Evolutionary conservation across 2,329 filamentous ascomycete species (phyloP).

Genomic region (Proliferodiscus dingleyae): DNA sequence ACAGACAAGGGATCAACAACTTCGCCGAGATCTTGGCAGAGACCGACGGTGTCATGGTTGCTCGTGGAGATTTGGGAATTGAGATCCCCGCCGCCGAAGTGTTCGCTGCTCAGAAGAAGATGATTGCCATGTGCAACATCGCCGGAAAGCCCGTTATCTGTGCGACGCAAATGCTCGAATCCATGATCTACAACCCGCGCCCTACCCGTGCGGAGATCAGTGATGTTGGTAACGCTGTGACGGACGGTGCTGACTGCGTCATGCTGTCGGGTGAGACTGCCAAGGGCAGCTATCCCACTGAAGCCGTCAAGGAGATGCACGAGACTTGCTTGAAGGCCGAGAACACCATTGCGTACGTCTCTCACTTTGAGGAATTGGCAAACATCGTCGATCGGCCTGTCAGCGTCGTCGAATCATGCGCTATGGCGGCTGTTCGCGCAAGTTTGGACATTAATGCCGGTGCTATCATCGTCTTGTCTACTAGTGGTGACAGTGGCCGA

Average conservation of each 20-base stretch:
- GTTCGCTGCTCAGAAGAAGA: constrained; percentile 99
- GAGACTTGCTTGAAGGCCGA: constrained; percentile 95
- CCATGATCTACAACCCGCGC: constrained; percentile 99
- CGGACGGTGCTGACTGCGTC: constrained; percentile 97
- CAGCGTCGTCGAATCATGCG: constrained; percentile 85
- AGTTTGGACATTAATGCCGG: constrained; percentile 95
- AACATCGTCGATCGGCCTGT: constrained; percentile 78
- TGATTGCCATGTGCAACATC: constrained; percentile 99
- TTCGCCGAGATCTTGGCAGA: constrained; percentile 93
- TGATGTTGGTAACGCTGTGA: constrained; percentile 96
- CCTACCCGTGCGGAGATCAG: constrained; percentile 97
- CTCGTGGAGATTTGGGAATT: constrained; percentile 96
- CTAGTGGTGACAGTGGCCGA: constrained; percentile 89
- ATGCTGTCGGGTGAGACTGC: constrained; percentile 99
- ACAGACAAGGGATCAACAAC: constrained; percentile 99
- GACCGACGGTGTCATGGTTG: constrained; percentile 99
- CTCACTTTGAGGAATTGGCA: constrained; percentile 92
- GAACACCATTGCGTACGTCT: constrained; percentile 95
- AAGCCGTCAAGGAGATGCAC: constrained; percentile 97
- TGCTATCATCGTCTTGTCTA: constrained; percentile 93
- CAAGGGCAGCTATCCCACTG: constrained; percentile 90
- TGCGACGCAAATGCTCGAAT: constrained; percentile 99
- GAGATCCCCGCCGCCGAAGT: constrained; percentile 98
- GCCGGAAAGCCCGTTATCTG: constrained; percentile 98
- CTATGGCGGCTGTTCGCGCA: constrained; percentile 93